Evolutionary conservation across 2,329 filamentous ascomycete species (phyloP), one percentile per base, ranked within the genome.

Genomic region (Botrytis elliptica): DNA sequence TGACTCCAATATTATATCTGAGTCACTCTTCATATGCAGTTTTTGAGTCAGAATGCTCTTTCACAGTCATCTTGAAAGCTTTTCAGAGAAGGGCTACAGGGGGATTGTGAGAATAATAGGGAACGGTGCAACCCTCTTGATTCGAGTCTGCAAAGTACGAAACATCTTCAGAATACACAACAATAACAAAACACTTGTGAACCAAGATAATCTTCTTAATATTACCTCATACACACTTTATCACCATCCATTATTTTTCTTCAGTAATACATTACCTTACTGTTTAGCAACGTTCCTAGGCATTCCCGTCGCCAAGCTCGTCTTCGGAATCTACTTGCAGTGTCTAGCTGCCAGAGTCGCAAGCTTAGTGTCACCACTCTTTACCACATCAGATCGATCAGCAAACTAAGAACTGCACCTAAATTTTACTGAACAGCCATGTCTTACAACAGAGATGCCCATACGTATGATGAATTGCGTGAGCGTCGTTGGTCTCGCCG

Each of bases 401-500:
- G 7, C 20, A 46, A 46, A 8, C 8, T 20, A 46, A 8, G 44
- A 46, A 22, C 18, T 46, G 18, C 40, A 9, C 20, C 8, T 9
- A 22, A 22, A 46, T 22, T 20, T 22, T 20, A 46, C 3, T 46
- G 18, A 9, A 46, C 44, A 46, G 44, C 3, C 20, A 46, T 46
- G 44, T 46, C 44, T 46, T 20, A 46, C 18, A 8, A 46, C 20
- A 46, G 18, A 6, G 18, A 4, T 20, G 3, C 44, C 44, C 9
- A 8, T 46, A 46, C 44, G 44, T 46, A 46, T 46, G 44, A 46
- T 46, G 18, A 46, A 46, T 46, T 22, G 18, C 44, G 44, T 46
- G 8, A 0, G 0, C 2, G 7, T 22, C 1, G 0, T 4, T 46
- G 44, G 44, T 46, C 44, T 46, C 44, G 6, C 10, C 6, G 5